Percentiles rank a stretch among this genome's conserved stretches.
These are phyloP conservation scores for Leishmania major DNA, from an alignment of 208 protist genomes.

Conservation along the genomic window DNA sequence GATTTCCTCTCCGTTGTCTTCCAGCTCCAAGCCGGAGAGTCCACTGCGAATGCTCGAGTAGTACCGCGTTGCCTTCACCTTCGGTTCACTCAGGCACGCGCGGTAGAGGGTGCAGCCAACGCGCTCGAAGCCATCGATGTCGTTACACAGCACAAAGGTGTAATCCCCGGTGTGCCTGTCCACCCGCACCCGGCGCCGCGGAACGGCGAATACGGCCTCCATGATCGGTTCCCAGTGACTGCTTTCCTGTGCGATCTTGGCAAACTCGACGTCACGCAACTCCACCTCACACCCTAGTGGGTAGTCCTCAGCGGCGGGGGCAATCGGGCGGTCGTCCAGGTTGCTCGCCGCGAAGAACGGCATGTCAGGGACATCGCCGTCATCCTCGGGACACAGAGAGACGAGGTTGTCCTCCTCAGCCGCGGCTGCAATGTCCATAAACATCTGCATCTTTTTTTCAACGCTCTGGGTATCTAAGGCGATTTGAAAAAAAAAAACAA, in stretches of 20 bases:
- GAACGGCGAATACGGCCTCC: slow-evolving; percentile 68
- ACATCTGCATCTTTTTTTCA: slow-evolving; percentile 4
- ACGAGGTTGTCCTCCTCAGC: slow-evolving; percentile 28
- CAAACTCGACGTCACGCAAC: slow-evolving; percentile 74
- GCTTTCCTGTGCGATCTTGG: slow-evolving; percentile 64
- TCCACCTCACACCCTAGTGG: slow-evolving; percentile 85
- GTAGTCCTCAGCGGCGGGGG: slow-evolving; percentile 80
- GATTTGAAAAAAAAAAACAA: neutral
- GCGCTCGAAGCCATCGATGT: slow-evolving; percentile 54
- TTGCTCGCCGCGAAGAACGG: slow-evolving; percentile 81
- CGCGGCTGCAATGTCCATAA: slow-evolving; percentile 12
- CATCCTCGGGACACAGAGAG: slow-evolving; percentile 39
- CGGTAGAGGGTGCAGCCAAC: slow-evolving; percentile 85
- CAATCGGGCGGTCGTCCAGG: slow-evolving; percentile 63
- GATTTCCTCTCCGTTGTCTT: slow-evolving; percentile 26
- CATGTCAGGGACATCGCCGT: slow-evolving; percentile 53
- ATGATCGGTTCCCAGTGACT: slow-evolving; percentile 78
- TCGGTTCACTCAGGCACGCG: slow-evolving; percentile 80
- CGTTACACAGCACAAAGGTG: slow-evolving; percentile 77
- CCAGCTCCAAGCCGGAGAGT: slow-evolving; percentile 22
- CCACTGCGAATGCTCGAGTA: slow-evolving; percentile 43
- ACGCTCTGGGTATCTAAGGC: neutral
- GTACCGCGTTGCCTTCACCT: slow-evolving; percentile 78
- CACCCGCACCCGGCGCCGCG: slow-evolving; percentile 66
- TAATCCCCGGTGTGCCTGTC: slow-evolving; percentile 79